A percentile compares a stretch with the other conserved stretches of the same genome.
Conservation (phyloP, 495 filamentous ascomycete species). For the Tuber calosporum region DNA sequence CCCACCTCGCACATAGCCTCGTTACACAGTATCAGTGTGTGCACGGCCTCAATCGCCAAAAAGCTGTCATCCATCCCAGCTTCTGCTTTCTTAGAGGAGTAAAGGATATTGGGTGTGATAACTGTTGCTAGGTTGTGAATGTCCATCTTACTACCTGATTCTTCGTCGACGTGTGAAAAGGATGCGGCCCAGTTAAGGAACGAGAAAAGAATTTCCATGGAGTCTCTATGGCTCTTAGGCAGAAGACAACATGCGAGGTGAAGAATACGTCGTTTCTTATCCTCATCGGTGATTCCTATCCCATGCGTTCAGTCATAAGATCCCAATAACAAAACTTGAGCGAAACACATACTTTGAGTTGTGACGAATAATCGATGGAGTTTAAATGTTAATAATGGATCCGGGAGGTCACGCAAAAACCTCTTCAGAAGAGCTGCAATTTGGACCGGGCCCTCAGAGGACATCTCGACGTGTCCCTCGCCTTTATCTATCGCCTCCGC, state of each 20-base stretch:
- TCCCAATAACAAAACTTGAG: conserved; percentile 1
- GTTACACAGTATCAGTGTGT: conserved; percentile 81
- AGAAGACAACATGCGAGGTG: conserved; percentile 90
- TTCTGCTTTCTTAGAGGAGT: conserved; percentile 58
- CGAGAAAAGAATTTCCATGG: conserved; percentile 84
- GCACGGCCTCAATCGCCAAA: conserved; percentile 83
- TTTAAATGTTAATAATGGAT: conserved; percentile 91
- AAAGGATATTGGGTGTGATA: conserved; percentile 91
- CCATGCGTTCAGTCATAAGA: neutral
- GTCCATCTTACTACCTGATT: conserved; percentile 94
- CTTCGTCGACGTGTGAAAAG: conserved; percentile 92
- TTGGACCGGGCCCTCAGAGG: conserved; percentile 79
- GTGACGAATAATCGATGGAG: conserved; percentile 84
- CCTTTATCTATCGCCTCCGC: conserved; percentile 74
- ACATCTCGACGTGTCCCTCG: conserved; percentile 71
- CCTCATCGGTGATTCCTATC: conserved; percentile 71
- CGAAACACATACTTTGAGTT: conserved; percentile 62
- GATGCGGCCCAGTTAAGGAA: conserved; percentile 98
- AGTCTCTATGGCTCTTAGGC: conserved; percentile 86
- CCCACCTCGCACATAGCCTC: conserved; percentile 94
- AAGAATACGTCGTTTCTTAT: conserved; percentile 73
- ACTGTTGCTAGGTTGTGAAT: conserved; percentile 98
- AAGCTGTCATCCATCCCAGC: conserved; percentile 72
- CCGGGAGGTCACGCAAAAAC: conserved; percentile 88
- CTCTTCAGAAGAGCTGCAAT: conserved; percentile 92